phyloP scores from a whole-genome alignment of 495 filamentous ascomycete species.

The Penicillium paradoxum region DNA sequence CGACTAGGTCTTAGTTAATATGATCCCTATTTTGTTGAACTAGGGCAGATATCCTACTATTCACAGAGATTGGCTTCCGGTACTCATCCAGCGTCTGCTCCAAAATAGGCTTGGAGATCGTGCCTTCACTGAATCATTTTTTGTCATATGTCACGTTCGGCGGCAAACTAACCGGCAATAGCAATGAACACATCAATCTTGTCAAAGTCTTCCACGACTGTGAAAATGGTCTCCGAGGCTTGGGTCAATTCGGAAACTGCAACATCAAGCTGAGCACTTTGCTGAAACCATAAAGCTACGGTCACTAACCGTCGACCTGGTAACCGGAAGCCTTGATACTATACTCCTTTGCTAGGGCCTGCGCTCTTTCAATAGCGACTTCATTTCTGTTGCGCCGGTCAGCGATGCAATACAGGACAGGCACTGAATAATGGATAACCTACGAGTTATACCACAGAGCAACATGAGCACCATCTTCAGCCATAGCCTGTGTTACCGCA shows the following conservation, averaged over 20 bases:
- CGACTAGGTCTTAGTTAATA: slow-evolving; percentile 14
- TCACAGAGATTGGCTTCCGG: slow-evolving; percentile 38
- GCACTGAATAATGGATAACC: slow-evolving; percentile 5
- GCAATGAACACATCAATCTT: slow-evolving; percentile 48
- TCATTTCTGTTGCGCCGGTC: slow-evolving; percentile 22
- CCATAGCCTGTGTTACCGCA: slow-evolving; percentile 32
- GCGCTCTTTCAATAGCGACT: slow-evolving; percentile 28
- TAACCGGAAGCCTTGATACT: slow-evolving; percentile 34
- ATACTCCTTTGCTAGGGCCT: slow-evolving; percentile 27
- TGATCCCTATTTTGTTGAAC: background rate
- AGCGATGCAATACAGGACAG: background rate
- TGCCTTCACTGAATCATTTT: slow-evolving; percentile 26
- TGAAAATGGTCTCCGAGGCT: slow-evolving; percentile 27
- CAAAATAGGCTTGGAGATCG: slow-evolving; percentile 45
- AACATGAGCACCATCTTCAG: slow-evolving; percentile 30
- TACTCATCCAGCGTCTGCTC: slow-evolving; percentile 47
- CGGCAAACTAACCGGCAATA: slow-evolving; percentile 23
- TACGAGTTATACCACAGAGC: slow-evolving; percentile 40
- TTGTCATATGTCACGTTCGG: background rate
- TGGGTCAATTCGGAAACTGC: slow-evolving; percentile 34
- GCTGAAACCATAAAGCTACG: background rate
- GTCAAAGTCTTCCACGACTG: slow-evolving; percentile 41
- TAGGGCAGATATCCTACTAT: slow-evolving; percentile 21
- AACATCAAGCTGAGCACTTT: background rate
- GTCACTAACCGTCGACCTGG: slow-evolving; percentile 34